Conservation (phyloP, 305 asterid genomes). For the Fraxinus angustifolia region DNA sequence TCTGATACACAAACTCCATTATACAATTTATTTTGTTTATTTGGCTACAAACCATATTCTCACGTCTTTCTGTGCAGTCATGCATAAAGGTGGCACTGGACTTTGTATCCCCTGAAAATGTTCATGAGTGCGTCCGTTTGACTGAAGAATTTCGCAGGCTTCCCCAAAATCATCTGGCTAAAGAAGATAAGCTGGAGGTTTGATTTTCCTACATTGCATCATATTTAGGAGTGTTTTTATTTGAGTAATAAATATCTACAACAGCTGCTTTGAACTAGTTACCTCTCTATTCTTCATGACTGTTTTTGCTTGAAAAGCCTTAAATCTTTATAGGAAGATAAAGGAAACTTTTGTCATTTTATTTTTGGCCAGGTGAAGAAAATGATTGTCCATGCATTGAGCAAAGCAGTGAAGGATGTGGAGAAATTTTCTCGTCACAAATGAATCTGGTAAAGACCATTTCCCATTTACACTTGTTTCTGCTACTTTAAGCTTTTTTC, state of each 20-base stretch:
- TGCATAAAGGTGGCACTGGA: constrained; percentile 61
- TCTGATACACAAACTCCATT: background rate
- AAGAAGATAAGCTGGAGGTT: constrained; percentile 67
- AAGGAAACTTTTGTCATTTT: background rate
- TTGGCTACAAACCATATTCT: background rate
- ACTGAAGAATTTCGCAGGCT: constrained; percentile 55
- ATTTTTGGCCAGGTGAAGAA: constrained; percentile 41
- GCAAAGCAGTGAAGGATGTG: constrained; percentile 27
- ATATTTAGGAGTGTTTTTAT: background rate
- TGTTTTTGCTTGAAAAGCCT: background rate
- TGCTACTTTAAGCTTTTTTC: background rate
- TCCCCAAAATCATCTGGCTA: constrained; percentile 52
- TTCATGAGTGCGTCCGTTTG: constrained; percentile 41
- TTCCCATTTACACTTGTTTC: background rate
- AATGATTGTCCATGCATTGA: constrained; percentile 41
- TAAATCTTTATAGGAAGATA: background rate
- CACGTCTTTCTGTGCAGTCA: constrained; percentile 33
- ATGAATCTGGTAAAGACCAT: background rate
- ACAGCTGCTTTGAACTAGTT: background rate
- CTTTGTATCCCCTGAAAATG: constrained; percentile 61
- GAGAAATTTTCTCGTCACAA: background rate
- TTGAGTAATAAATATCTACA: background rate
- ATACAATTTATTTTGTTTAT: background rate
- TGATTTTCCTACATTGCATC: background rate
- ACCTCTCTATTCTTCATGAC: background rate